Base-by-base conservation (phyloP, 2,329 filamentous ascomycete species). In the Neophaeococcomyces aloes region DNA sequence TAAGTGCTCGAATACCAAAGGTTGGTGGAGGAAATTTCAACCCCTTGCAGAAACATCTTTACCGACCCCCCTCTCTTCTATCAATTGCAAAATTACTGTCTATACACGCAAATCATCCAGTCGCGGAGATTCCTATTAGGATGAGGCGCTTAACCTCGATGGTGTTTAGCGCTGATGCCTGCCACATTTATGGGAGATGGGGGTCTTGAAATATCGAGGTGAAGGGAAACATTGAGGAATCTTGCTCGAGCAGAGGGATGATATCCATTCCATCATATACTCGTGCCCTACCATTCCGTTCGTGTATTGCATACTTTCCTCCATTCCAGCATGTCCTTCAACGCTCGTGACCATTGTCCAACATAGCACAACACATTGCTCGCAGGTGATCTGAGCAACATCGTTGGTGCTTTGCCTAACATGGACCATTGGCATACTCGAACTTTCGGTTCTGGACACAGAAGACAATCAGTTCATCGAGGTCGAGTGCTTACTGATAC, bases 181-280 rank as follows among this genome's bases (percentile, higher is more conserved):
- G 5, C 10, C 23, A 27, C 18, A 19, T 19, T 14, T 27, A 13
- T 38, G 10, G 18, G 23, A 7, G 19, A 38, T 14, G 21, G 19
- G 25, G 35, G n/a, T 7, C 15, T 23, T 7, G 13, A n/a, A 27
- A 13, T 14, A 10, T 38, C 21, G 11, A 27, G 3, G 18, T 38
- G n/a, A 7, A 38, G 35, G n/a, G 25, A 7, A 19, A 17, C 7
- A 5, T 17, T n/a, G 19, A 38, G 14, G 25, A 23, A 23, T 19
- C n/a, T 29, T 35, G 31, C 39, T 42, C 39, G 39, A 34, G 39
- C 30, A 27, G 34, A 42, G 39, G 39, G 30, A 25, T 17, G 23
- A 7, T 31, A 13, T 15, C 21, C 23, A 11, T 19, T 25, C 18
- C 39, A 18, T 34, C 39, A 42, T 34, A 32, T 41, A 32, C 38